phyloP scores from a whole-genome alignment of 2,329 filamentous ascomycete species.

The Penicillium sp. region DNA sequence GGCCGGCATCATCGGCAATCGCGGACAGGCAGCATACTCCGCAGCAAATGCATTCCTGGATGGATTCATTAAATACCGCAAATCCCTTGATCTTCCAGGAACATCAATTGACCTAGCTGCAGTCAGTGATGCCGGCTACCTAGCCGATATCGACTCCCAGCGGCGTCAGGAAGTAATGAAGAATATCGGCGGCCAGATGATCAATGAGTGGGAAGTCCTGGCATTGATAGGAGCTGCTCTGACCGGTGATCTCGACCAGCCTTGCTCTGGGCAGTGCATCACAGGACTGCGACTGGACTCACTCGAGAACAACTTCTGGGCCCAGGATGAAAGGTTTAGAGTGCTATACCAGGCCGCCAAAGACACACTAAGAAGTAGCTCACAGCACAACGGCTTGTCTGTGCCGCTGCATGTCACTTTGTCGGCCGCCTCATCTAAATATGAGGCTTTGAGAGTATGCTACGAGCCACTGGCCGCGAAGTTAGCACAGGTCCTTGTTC shows the following conservation, averaged over 20 bases:
- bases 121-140: slow-evolving; percentile 24
- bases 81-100: slow-evolving; percentile 24
- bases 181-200: slow-evolving; percentile 22
- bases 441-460: slow-evolving; percentile 48
- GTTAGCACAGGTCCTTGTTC: slow-evolving; percentile 50
- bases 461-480: slow-evolving; percentile 49
- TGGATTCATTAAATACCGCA: slow-evolving; percentile 27
- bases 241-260: slow-evolving; percentile 41
- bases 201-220: slow-evolving; percentile 52
- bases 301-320: slow-evolving; percentile 50
- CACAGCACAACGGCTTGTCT: slow-evolving; percentile 11
- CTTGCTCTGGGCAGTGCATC: slow-evolving; percentile 52
- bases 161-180: slow-evolving; percentile 24
- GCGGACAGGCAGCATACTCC: slow-evolving; percentile 28
- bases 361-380: slow-evolving; percentile 10
- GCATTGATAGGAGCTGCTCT: slow-evolving; percentile 55
- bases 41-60: slow-evolving; percentile 29
- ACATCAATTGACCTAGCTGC: slow-evolving; percentile 30
- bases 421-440: slow-evolving; percentile 41
- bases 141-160: slow-evolving; percentile 19
- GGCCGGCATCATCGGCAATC: slow-evolving; percentile 27
- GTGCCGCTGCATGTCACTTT: slow-evolving; percentile 48
- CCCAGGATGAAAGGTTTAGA: slow-evolving; percentile 55
- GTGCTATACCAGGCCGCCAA: slow-evolving; percentile 46
- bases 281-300: slow-evolving; percentile 51